Conservation (phyloP, 2,329 filamentous ascomycete genomes). For the Chrysoporthe deuterocubensis region DNA sequence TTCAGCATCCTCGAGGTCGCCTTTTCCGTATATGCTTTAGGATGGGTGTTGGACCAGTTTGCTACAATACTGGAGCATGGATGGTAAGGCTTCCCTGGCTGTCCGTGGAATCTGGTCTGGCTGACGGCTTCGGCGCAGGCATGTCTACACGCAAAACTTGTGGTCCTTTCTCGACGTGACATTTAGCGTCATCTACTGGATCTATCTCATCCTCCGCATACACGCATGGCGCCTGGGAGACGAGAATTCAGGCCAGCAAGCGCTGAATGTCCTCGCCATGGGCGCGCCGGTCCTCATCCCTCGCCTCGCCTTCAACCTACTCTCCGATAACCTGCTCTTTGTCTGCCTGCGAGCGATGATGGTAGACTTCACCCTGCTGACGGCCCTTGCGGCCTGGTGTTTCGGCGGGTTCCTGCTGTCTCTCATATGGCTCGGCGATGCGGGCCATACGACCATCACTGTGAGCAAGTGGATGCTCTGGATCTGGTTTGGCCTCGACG, state of each 20-base stretch:
- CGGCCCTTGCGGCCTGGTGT: conserved; percentile 74
- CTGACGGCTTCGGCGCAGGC: conserved; percentile 52
- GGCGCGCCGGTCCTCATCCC: conserved; percentile 79
- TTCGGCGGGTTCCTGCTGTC: conserved; percentile 82
- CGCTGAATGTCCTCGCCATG: conserved; percentile 78
- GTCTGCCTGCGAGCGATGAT: conserved; percentile 83
- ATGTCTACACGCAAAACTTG: conserved; percentile 83
- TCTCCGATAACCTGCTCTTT: conserved; percentile 85
- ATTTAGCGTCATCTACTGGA: conserved; percentile 72
- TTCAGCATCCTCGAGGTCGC: conserved; percentile 64
- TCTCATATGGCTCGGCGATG: conserved; percentile 76
- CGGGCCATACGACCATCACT: conserved; percentile 64
- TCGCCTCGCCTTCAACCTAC: conserved; percentile 78
- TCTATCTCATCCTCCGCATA: conserved; percentile 70
- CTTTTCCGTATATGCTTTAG: conserved; percentile 75
- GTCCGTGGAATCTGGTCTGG: conserved; percentile 35
- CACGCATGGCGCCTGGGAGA: conserved; percentile 61
- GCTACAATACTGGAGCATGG: conserved; percentile 77
- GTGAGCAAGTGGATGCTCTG: conserved; percentile 92
- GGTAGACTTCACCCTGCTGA: conserved; percentile 80
- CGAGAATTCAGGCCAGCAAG: conserved; percentile 61
- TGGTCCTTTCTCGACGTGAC: conserved; percentile 87
- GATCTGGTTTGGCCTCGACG: conserved; percentile 90
- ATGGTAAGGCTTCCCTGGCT: conserved; percentile 47
- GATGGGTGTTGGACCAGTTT: conserved; percentile 80